These are phyloP conservation scores for Neckera pumila DNA, from an alignment of 225 moss, liverwort and hornwort species.

Conservation along the genomic window DNA sequence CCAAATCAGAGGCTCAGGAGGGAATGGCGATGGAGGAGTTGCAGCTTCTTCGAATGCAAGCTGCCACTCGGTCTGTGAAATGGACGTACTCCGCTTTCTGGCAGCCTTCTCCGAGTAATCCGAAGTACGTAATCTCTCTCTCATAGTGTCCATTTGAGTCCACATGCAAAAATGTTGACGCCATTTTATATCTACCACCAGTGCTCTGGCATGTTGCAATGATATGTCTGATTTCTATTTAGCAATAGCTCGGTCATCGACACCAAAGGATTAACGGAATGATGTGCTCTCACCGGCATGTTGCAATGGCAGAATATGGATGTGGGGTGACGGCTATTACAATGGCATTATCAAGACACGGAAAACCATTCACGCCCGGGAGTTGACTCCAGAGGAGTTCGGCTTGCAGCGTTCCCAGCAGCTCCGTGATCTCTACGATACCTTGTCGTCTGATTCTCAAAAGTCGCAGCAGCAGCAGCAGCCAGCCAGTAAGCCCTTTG, in stretches of 20 bases:
- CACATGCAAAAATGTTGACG: neutral
- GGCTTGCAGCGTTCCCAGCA: constrained; percentile 89
- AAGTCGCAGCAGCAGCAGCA: constrained; percentile 45
- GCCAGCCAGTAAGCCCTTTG: constrained; percentile 63
- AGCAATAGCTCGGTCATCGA: neutral
- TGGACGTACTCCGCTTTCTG: constrained; percentile 93
- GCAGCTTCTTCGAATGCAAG: constrained; percentile 56
- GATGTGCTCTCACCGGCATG: neutral
- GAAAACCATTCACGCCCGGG: constrained; percentile 68
- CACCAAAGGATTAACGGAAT: neutral
- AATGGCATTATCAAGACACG: constrained; percentile 86
- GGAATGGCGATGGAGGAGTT: constrained; percentile 15
- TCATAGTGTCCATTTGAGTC: neutral
- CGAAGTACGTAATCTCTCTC: constrained; percentile 33
- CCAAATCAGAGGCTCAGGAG: neutral
- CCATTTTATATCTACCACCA: neutral
- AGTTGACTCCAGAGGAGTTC: constrained; percentile 81
- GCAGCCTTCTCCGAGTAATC: constrained; percentile 32
- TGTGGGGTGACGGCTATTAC: constrained; percentile 93
- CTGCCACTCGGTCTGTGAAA: constrained; percentile 73
- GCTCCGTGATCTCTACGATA: constrained; percentile 78
- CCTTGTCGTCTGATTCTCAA: constrained; percentile 25
- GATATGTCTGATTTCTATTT: neutral
- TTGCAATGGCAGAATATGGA: constrained; percentile 36
- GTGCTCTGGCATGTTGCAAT: neutral